These are phyloP conservation scores for Flaveria linearis DNA, from an alignment of 129 eudicot genomes.

Conservation along the genomic window DNA sequence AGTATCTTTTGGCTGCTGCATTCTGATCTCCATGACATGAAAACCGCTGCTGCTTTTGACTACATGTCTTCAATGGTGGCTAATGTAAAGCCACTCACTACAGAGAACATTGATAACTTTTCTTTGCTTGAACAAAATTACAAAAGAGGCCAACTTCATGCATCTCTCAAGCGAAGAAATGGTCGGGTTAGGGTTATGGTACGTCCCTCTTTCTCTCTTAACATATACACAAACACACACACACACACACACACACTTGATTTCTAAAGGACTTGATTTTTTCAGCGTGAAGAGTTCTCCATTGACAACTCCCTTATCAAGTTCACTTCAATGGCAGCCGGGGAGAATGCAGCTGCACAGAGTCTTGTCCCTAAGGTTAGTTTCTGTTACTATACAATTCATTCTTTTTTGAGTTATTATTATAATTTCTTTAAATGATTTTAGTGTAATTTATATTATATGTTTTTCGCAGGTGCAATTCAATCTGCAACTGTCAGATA, in stretches of 20 bases:
- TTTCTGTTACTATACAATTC: background rate
- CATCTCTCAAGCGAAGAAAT: slow-evolving; percentile 83
- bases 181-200: slow-evolving; percentile 92
- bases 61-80: slow-evolving; percentile 89
- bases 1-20: slow-evolving; percentile 74
- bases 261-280: slow-evolving; percentile 13
- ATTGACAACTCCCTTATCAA: slow-evolving; percentile 60
- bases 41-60: slow-evolving; percentile 65
- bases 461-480: slow-evolving; percentile 81
- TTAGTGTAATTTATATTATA: slow-evolving; percentile 4
- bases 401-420: background rate
- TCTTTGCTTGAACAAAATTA: slow-evolving; percentile 65
- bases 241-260: background rate
- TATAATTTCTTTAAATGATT: background rate
- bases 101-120: slow-evolving; percentile 43
- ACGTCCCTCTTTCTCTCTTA: background rate
- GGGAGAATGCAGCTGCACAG: slow-evolving; percentile 50
- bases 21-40: slow-evolving; percentile 69
- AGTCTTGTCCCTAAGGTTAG: slow-evolving; percentile 94
- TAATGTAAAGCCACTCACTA: slow-evolving; percentile 50
- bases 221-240: background rate
- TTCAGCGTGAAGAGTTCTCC: slow-evolving; percentile 67
- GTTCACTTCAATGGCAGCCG: slow-evolving; percentile 53
- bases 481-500: slow-evolving; percentile 82
- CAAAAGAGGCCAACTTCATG: slow-evolving; percentile 57